Conservation (phyloP, 2,329 filamentous ascomycete species). For the Tolypocladium paradoxum region DNA sequence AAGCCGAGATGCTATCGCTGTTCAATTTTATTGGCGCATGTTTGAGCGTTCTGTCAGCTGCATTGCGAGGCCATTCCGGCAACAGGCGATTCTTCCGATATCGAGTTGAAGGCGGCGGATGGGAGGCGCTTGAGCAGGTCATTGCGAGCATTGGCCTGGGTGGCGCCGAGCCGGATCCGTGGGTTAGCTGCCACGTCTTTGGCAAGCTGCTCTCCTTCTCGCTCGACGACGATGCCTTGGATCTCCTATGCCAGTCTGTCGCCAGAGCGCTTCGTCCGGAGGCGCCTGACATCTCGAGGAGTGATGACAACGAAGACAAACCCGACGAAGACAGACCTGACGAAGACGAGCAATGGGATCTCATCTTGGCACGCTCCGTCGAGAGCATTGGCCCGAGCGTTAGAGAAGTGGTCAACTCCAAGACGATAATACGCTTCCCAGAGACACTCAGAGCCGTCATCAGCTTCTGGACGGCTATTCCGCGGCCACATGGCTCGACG, state of each 20-base stretch:
- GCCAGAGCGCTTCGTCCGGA: conserved; percentile 25
- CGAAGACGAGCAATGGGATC: conserved; percentile 26
- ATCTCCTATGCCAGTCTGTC: conserved; percentile 52
- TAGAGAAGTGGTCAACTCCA: conserved; percentile 36
- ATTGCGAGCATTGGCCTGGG: conserved; percentile 58
- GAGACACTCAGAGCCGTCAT: conserved; percentile 53
- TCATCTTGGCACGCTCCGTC: conserved; percentile 24
- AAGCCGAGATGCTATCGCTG: conserved; percentile 52
- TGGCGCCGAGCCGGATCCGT: conserved; percentile 55
- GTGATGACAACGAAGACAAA: conserved; percentile 6
- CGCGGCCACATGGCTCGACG: conserved; percentile 30
- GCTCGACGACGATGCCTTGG: conserved; percentile 65
- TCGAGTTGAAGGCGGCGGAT: conserved; percentile 66
- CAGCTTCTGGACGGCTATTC: conserved; percentile 53
- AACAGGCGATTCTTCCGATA: conserved; percentile 82
- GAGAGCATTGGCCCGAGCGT: conserved; percentile 30
- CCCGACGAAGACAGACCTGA: conserved; percentile 22
- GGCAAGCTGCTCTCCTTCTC: conserved; percentile 74
- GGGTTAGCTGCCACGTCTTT: conserved; percentile 64
- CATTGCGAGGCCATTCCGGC: conserved; percentile 67
- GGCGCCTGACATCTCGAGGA: conserved; percentile 8
- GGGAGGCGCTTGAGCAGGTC: conserved; percentile 63
- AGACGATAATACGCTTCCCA: conserved; percentile 44
- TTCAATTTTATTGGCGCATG: conserved; percentile 61
- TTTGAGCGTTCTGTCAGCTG: conserved; percentile 64